Conservation (phyloP, 345 rosid genomes). For the Acer saccharum region DNA sequence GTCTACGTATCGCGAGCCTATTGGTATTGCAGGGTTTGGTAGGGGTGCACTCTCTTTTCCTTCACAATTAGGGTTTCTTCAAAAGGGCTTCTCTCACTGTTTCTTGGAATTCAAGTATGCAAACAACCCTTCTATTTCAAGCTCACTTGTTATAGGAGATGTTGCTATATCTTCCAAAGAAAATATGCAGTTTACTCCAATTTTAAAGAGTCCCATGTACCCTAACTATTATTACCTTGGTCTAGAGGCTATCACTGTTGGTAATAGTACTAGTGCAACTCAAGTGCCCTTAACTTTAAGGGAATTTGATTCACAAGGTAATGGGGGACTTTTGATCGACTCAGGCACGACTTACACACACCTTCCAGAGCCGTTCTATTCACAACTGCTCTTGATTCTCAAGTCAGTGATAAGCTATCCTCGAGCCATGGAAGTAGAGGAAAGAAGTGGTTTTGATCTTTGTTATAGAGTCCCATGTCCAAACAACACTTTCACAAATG, state of each 20-base stretch:
- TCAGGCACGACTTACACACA: conserved; percentile 92
- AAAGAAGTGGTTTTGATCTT: conserved; percentile 66
- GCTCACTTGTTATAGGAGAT: conserved; percentile 73
- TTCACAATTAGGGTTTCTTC: conserved; percentile 72
- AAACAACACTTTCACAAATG: conserved; percentile 36
- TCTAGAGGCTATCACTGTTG: conserved; percentile 59
- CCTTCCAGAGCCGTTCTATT: conserved; percentile 67
- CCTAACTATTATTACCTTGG: conserved; percentile 81
- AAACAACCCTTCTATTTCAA: conserved; percentile 69
- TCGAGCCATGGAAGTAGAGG: conserved; percentile 58
- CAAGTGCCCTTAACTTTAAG: conserved; percentile 53
- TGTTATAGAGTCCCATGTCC: conserved; percentile 74
- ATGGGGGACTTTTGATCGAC: conserved; percentile 83
- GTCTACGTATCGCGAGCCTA: conserved; percentile 70
- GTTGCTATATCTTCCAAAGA: conserved; percentile 43
- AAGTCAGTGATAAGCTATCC: conserved; percentile 51
- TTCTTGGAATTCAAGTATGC: conserved; percentile 84
- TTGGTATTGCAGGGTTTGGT: conserved; percentile 90
- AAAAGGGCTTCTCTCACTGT: conserved; percentile 79
- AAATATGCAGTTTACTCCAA: conserved; percentile 68
- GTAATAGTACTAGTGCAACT: conserved; percentile 32
- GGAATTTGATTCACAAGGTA: conserved; percentile 71
- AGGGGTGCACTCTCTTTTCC: conserved; percentile 77
- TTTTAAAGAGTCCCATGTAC: conserved; percentile 59
- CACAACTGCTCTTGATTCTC: conserved; percentile 55